phyloP scores from a whole-genome alignment of 352 stramenopile genomes.

The Globisporangium parvum region DNA sequence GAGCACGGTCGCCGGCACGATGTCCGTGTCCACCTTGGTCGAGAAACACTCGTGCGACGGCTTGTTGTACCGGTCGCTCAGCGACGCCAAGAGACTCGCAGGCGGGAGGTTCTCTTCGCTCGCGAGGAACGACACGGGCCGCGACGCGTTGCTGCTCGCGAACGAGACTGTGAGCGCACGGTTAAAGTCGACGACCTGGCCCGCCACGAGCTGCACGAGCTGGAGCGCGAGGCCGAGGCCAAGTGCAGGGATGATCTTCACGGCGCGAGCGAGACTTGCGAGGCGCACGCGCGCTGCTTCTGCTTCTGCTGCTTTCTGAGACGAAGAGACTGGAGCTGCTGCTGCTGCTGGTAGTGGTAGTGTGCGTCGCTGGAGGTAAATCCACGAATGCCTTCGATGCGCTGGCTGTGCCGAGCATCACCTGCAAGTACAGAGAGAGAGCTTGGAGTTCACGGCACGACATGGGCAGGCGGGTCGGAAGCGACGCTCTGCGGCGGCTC shows the following conservation, averaged over 20 bases:
- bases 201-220: constrained; percentile 8
- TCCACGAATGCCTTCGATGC: neutral
- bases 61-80: constrained; percentile 2
- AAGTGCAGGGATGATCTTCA: constrained; percentile 10
- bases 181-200: constrained; percentile 20
- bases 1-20: constrained; percentile 19
- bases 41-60: constrained; percentile 4
- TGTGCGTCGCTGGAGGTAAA: constrained; percentile 4
- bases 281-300: too few species aligned
- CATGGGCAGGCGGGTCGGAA: too few species aligned
- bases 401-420: too few species aligned
- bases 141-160: neutral
- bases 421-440: too few species aligned
- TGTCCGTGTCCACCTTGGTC: constrained; percentile 6
- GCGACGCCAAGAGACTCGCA: constrained; percentile 7
- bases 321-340: neutral
- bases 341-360: neutral
- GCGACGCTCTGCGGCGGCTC: too few species aligned
- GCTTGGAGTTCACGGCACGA: too few species aligned
- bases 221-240: constrained; percentile 8
- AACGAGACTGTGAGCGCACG: constrained; percentile 11
- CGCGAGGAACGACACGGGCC: constrained; percentile 18
- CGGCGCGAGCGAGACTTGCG: neutral
- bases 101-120: constrained; percentile 8
- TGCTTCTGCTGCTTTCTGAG: too few species aligned